phyloP scores from a whole-genome alignment of 1,284 basidiomycete species.

The Puccinia triticina region DNA sequence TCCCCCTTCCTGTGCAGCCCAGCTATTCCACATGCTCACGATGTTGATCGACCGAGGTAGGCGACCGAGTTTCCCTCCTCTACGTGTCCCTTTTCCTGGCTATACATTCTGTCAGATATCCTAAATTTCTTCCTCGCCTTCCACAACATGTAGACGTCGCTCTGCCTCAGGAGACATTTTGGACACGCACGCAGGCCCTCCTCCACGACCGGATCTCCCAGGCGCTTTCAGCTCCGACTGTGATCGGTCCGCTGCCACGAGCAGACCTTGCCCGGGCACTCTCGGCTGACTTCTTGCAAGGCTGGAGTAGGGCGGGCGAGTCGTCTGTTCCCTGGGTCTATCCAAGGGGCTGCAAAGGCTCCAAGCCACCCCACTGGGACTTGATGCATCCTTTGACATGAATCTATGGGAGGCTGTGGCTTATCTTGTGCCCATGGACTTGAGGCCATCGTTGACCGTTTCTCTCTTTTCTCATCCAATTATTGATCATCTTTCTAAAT shows the following conservation, averaged over 20 bases:
- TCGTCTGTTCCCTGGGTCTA: background rate
- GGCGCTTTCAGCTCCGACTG: background rate
- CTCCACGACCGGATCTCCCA: background rate
- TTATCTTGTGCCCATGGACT: too few relatives aligned
- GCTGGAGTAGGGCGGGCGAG: background rate
- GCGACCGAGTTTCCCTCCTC: too few relatives aligned
- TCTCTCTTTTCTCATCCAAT: too few relatives aligned
- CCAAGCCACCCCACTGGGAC: background rate
- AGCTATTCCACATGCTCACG: background rate
- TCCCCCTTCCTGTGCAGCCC: background rate
- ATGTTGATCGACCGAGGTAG: background rate
- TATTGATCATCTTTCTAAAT: too few relatives aligned
- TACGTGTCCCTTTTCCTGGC: too few relatives aligned
- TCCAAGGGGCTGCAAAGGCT: background rate
- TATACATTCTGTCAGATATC: too few relatives aligned
- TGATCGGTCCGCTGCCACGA: background rate
- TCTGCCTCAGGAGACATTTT: background rate
- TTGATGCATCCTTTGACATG: background rate
- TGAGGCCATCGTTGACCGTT: too few relatives aligned
- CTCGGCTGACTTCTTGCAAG: background rate
- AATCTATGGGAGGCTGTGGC: too few relatives aligned
- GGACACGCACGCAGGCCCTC: background rate
- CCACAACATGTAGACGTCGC: background rate
- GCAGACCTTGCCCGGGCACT: background rate
- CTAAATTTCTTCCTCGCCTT: background rate